Evolutionary conservation across 176 grass and related monocot species (phyloP), one percentile per base, ranked within the genome.

Genomic region (sorghum (Sorghum bicolor)): DNA sequence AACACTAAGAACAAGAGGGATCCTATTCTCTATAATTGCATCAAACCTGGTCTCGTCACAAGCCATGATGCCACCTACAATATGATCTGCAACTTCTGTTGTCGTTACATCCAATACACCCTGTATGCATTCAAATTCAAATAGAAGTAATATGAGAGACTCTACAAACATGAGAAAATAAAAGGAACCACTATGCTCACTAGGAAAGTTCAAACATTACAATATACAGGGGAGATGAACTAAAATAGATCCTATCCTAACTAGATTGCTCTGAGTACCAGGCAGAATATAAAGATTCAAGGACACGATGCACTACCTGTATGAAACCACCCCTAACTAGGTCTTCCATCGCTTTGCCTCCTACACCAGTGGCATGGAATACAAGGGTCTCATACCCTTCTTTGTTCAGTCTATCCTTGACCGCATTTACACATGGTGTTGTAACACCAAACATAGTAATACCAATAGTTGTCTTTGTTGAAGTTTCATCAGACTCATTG

Each of bases 261-360:
- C 64, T 32, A 10, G 36, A 77, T 40, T 70, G 36, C 45, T 33
- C 50, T 71, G 78, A 60, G 45, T 66, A 78, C 10, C 32, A 43
- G 61, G 72, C 65, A 81, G 69, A 11, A 81, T 74, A 78, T 62
- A 22, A 67, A 67, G 12, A 60, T 3, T 45, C 43, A 76, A 75
- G 60, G 8, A 60, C 43, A 0, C 2, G 43, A 45, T 15, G 43
- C 43, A 36, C 24, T 93, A 97, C 95, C 95, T 97, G 92, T 90
- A 98, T 95, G 64, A 90, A 94, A 65, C 92, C 93, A 72, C 72
- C 73, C 69, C 70, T 82, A 66, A 95, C 91, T 74, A 98, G 89
- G 77, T 98, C 90, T 89, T 98, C 96, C 96, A 98, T 98, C 60
- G 96, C 93, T 83, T 91, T 98, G 72, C 96, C 96, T 53, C 96